These are phyloP conservation scores for Solanum aculeatissimum DNA, from an alignment of 305 asterid genomes.

Conservation along the genomic window DNA sequence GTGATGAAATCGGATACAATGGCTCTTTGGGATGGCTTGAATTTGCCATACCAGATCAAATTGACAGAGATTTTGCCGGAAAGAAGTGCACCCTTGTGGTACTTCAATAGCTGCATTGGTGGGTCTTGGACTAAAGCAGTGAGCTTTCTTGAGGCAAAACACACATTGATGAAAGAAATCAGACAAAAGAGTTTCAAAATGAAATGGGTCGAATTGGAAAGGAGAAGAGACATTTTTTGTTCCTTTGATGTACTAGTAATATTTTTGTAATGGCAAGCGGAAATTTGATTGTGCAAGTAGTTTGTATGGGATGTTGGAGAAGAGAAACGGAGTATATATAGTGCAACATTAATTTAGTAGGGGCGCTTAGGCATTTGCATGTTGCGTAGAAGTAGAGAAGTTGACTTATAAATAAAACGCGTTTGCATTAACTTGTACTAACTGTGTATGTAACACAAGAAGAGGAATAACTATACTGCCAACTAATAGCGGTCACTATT, in stretches of 20 bases:
- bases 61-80: too few relatives aligned
- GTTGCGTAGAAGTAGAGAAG: neutral
- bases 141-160: too few relatives aligned
- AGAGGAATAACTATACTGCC: neutral
- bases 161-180: too few relatives aligned
- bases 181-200: neutral
- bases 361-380: neutral
- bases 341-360: neutral
- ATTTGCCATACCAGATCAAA: too few relatives aligned
- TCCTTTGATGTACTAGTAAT: neutral
- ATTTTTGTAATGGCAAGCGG: too few relatives aligned
- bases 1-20: too few relatives aligned
- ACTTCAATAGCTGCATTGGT: too few relatives aligned
- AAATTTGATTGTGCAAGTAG: neutral
- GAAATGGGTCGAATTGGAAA: neutral
- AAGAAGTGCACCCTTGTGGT: too few relatives aligned
- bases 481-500: neutral
- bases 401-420: neutral
- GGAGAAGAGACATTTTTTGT: slow-evolving; percentile 1
- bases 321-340: neutral
- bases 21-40: too few relatives aligned
- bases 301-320: neutral
- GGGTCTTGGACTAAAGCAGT: too few relatives aligned
- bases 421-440: neutral
- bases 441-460: neutral